Conservation (phyloP, 495 filamentous ascomycete genomes). For the Aspergillus nanangensis region DNA sequence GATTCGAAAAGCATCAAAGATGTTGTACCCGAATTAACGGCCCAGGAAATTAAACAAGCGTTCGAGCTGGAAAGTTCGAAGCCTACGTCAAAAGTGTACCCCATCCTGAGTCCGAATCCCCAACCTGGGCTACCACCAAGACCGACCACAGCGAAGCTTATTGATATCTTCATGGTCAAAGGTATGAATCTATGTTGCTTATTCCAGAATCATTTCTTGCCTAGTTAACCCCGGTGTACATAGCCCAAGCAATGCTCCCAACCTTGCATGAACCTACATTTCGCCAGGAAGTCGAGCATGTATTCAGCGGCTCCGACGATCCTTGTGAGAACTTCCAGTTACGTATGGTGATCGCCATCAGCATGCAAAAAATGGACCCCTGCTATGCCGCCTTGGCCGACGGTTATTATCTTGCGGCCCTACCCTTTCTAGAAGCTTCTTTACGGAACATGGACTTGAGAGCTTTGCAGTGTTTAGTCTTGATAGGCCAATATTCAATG, state of each 20-base stretch:
- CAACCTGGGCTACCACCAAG: constrained; percentile 64
- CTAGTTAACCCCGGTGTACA: constrained; percentile 9
- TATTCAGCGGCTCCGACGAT: constrained; percentile 70
- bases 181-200: constrained; percentile 45
- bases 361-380: constrained; percentile 80
- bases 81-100: constrained; percentile 66
- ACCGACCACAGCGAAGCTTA: constrained; percentile 62
- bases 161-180: constrained; percentile 77
- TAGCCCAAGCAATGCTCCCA: constrained; percentile 82
- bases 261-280: constrained; percentile 81
- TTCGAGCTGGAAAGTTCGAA: constrained; percentile 54
- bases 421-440: constrained; percentile 73
- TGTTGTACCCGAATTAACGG: constrained; percentile 68
- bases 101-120: constrained; percentile 70
- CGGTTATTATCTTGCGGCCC: constrained; percentile 83
- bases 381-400: constrained; percentile 83
- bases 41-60: constrained; percentile 52
- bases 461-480: constrained; percentile 81
- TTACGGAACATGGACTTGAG: constrained; percentile 76
- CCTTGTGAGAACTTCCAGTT: constrained; percentile 81
- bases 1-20: constrained; percentile 82
- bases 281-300: constrained; percentile 67
- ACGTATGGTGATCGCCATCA: constrained; percentile 86
- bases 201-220: too few relatives aligned
- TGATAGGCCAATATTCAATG: constrained; percentile 89